Percentiles rank a stretch among this genome's conserved stretches.
Conservation (phyloP, 2,329 filamentous ascomycete species). For the Penicillium italicum region DNA sequence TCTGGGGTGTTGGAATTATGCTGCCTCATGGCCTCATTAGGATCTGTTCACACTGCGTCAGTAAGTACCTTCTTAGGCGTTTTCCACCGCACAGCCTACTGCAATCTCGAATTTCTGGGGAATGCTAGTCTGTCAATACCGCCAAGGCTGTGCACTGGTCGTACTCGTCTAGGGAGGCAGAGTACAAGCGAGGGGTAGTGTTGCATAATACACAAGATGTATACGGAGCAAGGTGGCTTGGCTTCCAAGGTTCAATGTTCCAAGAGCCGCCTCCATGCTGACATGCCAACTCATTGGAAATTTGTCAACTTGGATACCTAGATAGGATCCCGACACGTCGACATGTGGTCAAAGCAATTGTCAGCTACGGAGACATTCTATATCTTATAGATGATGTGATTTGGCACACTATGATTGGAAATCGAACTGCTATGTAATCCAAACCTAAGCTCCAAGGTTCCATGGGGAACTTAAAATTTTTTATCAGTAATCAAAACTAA, state of each 20-base stretch:
- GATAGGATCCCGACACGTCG: neutral
- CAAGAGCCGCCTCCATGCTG: constrained; percentile 3
- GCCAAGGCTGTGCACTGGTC: constrained; percentile 1
- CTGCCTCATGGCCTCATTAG: constrained; percentile 1
- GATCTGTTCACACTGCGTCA: neutral
- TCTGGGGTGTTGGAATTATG: neutral
- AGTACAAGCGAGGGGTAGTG: constrained; percentile 1
- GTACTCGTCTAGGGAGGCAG: neutral
- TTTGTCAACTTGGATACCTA: neutral
- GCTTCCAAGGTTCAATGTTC: neutral
- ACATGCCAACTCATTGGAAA: neutral
- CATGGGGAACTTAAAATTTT: neutral
- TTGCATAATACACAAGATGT: neutral
- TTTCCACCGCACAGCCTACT: constrained; percentile 1
- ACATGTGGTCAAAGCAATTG: neutral
- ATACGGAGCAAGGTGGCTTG: neutral
- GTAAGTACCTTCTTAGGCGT: neutral
- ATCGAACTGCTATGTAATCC: neutral
- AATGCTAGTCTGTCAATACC: constrained; percentile 1
- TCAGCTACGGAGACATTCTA: neutral
- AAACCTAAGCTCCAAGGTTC: neutral
- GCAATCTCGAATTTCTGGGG: constrained; percentile 2
- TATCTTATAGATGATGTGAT: neutral
- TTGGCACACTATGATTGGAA: constrained; percentile 1
- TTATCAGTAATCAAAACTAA: neutral